Percentiles rank a stretch among this genome's conserved stretches.
Evolutionary conservation across 2,329 filamentous ascomycete genomes (phyloP).

Genomic region (Nannizziopsis barbatae): DNA sequence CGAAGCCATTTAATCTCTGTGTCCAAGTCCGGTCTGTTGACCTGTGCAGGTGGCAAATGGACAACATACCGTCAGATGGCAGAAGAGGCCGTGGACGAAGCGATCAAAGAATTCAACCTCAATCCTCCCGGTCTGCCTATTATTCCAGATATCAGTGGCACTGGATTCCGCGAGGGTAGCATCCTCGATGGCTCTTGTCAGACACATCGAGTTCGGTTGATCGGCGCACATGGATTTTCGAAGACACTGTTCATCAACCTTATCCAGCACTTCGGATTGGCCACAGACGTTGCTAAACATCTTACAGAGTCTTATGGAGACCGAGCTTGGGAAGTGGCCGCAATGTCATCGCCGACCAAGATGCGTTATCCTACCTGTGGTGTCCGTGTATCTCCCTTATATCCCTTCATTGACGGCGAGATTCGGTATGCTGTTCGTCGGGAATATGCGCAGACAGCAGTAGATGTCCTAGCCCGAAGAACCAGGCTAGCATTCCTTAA

Average conservation of each 20-base stretch:
- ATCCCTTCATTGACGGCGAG: slow-evolving; percentile 88
- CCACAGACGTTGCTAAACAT: slow-evolving; percentile 86
- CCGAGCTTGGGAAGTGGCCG: slow-evolving; percentile 79
- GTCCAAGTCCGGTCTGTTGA: slow-evolving; percentile 68
- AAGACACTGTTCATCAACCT: slow-evolving; percentile 90
- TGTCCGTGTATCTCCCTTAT: slow-evolving; percentile 65
- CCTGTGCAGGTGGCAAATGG: slow-evolving; percentile 84
- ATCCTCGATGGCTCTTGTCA: slow-evolving; percentile 64
- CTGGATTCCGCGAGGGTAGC: slow-evolving; percentile 58
- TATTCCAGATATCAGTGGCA: slow-evolving; percentile 57
- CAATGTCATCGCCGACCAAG: slow-evolving; percentile 64
- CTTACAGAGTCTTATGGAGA: slow-evolving; percentile 81
- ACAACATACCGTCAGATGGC: slow-evolving; percentile 91
- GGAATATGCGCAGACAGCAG: slow-evolving; percentile 84
- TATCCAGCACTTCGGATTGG: slow-evolving; percentile 83
- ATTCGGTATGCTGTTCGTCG: slow-evolving; percentile 76
- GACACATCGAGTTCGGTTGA: slow-evolving; percentile 68
- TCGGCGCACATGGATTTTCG: slow-evolving; percentile 78
- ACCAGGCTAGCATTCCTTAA: slow-evolving; percentile 84
- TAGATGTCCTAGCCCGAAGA: slow-evolving; percentile 74
- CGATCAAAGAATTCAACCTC: slow-evolving; percentile 58
- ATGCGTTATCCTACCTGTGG: slow-evolving; percentile 73
- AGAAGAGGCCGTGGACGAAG: slow-evolving; percentile 75
- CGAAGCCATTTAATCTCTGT: slow-evolving; percentile 75
- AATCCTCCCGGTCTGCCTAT: slow-evolving; percentile 46